Conservation (phyloP, 441 rosid genomes). For the Hura crepitans region DNA sequence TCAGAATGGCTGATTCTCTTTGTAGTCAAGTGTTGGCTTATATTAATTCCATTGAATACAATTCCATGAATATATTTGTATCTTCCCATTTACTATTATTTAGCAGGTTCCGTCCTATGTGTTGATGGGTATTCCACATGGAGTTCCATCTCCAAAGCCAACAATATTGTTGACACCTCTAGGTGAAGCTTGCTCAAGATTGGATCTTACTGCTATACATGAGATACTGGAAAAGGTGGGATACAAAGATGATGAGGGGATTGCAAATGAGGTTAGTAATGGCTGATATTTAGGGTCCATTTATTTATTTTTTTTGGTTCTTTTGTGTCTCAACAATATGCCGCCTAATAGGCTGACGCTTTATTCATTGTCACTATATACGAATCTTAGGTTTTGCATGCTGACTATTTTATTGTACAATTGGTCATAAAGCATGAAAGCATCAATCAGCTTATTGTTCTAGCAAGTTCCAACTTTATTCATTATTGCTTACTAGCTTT, state of each 20-base stretch:
- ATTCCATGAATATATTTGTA: not conserved
- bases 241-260: slow-evolving; percentile 83
- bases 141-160: slow-evolving; percentile 46
- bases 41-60: not conserved
- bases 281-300: slow-evolving; percentile 1
- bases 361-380: no score
- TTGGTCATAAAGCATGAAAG: not conserved
- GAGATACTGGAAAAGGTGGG: slow-evolving; percentile 78
- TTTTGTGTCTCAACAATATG: no score
- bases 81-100: slow-evolving; percentile 8
- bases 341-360: no score
- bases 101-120: slow-evolving; percentile 68
- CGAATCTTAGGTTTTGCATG: no score
- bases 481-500: not conserved
- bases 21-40: slow-evolving; percentile 6
- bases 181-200: slow-evolving; percentile 83
- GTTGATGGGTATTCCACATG: slow-evolving; percentile 74
- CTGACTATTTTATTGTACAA: not conserved
- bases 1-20: not conserved
- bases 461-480: slow-evolving; percentile 4
- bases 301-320: not conserved
- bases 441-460: not conserved
- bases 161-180: slow-evolving; percentile 56
- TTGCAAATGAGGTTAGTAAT: slow-evolving; percentile 73
- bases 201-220: slow-evolving; percentile 84